Conservation (phyloP, 805 yeast genomes). For the Maudiozyma bulderi region DNA sequence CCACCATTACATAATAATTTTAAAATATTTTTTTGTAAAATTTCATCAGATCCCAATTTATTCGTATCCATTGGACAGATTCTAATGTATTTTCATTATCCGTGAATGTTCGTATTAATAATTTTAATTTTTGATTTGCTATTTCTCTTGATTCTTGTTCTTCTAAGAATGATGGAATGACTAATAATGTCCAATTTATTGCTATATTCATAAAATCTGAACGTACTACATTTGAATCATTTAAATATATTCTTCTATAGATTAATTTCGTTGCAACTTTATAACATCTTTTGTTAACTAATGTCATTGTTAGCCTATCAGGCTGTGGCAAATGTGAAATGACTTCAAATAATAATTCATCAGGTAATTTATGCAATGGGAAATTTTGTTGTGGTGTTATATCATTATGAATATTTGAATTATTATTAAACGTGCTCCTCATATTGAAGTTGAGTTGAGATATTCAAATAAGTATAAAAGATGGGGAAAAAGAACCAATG, state of each 20-base stretch:
- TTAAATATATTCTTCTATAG: slow-evolving; percentile 32
- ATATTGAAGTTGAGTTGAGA: not conserved
- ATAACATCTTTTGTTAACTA: slow-evolving; percentile 24
- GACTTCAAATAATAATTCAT: slow-evolving; percentile 25
- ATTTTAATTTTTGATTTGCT: slow-evolving; percentile 25
- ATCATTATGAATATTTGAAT: not conserved
- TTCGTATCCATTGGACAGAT: slow-evolving; percentile 31
- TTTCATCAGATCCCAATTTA: slow-evolving; percentile 34
- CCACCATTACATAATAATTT: slow-evolving; percentile 22
- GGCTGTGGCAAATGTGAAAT: slow-evolving; percentile 30
- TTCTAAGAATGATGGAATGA: slow-evolving; percentile 17
- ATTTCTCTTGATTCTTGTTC: slow-evolving; percentile 23
- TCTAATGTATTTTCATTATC: slow-evolving; percentile 17
- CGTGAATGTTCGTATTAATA: slow-evolving; percentile 22
- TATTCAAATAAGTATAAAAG: no score
- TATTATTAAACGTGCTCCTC: not conserved
- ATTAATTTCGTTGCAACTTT: slow-evolving; percentile 26
- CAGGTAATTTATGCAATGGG: slow-evolving; percentile 17
- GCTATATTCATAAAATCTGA: slow-evolving; percentile 30
- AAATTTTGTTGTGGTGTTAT: slow-evolving; percentile 1
- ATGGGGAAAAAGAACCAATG: no score
- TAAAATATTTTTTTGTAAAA: slow-evolving; percentile 26
- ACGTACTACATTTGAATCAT: slow-evolving; percentile 33
- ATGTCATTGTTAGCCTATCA: slow-evolving; percentile 25
- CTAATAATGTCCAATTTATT: slow-evolving; percentile 32